These are phyloP conservation scores for Phialophora expanda DNA, from an alignment of 2,329 filamentous ascomycete genomes.

Conservation along the genomic window DNA sequence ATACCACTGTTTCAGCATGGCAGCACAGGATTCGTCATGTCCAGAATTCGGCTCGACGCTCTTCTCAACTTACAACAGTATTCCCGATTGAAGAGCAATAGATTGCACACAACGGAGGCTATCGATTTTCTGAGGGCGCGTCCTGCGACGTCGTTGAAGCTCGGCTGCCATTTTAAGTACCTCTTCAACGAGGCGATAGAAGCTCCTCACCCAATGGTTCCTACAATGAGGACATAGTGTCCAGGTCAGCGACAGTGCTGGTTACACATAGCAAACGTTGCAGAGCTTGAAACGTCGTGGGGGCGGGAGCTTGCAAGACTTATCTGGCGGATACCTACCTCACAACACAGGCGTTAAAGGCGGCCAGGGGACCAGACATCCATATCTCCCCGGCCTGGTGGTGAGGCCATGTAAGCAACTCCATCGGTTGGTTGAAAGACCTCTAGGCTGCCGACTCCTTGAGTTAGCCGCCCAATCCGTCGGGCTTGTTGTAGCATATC, in stretches of 20 bases:
- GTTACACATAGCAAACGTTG: no score
- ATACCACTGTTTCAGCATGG: constrained; percentile 1
- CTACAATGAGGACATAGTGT: not conserved
- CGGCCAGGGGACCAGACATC: no score
- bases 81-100: not conserved
- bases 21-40: not conserved
- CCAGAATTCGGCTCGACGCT: not conserved
- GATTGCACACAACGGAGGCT: not conserved
- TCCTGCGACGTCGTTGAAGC: not conserved
- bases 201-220: not conserved
- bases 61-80: not conserved
- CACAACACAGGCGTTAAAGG: no score
- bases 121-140: not conserved
- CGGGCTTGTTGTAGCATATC: no score
- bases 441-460: no score
- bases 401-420: no score
- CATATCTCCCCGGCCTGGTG: no score
- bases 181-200: not conserved
- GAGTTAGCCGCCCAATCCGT: no score
- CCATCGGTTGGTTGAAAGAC: no score
- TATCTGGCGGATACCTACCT: no score
- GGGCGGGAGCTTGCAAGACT: no score
- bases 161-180: constrained; percentile 3
- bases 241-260: not conserved
- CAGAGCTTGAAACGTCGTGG: no score